Conservation (phyloP, 2,329 filamentous ascomycete species). For the Colletotrichum spaethianum region DNA sequence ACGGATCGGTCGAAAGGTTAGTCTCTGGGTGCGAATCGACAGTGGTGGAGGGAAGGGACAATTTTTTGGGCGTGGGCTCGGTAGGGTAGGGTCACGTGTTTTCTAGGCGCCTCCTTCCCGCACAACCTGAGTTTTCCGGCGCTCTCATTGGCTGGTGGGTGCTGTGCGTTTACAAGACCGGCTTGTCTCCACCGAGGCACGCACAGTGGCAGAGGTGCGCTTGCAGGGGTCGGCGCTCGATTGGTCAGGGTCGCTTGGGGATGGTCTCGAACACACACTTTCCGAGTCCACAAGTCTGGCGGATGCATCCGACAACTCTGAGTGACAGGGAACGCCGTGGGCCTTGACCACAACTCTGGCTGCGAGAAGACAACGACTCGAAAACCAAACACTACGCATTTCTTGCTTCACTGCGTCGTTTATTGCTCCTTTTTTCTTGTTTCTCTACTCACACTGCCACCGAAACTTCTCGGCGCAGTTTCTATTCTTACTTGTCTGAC, state of each 20-base stretch:
- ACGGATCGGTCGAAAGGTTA: conserved; percentile 24
- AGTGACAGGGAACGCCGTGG: not conserved
- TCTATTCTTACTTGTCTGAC: not conserved
- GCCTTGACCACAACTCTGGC: not conserved
- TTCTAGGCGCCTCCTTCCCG: not conserved
- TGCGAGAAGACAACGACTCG: not conserved
- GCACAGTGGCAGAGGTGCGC: not conserved
- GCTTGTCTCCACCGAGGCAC: not conserved
- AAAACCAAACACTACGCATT: not conserved
- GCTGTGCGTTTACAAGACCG: not conserved
- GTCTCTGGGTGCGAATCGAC: conserved; percentile 11
- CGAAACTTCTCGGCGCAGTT: no score
- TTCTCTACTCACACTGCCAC: no score
- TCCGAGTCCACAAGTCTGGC: not conserved
- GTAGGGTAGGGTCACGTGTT: conserved; percentile 39
- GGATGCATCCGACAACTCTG: conserved; percentile 2
- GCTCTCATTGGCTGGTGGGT: not conserved
- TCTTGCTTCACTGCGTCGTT: no score
- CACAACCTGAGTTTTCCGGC: conserved; percentile 8
- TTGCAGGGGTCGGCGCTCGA: not conserved
- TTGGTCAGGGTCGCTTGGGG: conserved; percentile 5
- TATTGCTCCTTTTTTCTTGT: not conserved
- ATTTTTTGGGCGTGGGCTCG: conserved; percentile 37
- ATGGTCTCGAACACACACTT: not conserved
- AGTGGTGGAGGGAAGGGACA: conserved; percentile 19